Base-by-base conservation (phyloP, 495 filamentous ascomycete species). In the Astrothelium macrocarpum region DNA sequence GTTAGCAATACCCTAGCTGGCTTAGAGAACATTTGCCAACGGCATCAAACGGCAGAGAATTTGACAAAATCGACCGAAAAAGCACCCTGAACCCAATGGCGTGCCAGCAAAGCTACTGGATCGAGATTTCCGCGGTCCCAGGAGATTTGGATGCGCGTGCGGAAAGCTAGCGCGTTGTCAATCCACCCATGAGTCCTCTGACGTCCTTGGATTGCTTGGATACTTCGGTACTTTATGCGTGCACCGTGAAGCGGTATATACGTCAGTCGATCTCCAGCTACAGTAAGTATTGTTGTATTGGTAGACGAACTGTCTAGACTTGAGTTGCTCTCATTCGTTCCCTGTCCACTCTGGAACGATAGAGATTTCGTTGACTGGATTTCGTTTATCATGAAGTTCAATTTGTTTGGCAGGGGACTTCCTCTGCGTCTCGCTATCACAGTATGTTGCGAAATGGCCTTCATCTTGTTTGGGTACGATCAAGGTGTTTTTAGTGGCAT, bases 401-500 rank as follows among this genome's bases (percentile, higher is more conserved):
- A 56, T 56, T 25, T 56, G 31, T 63, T 65, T 32, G 71, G 72
- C 12, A 62, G 69, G 4, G 71, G 72, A 20, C 62, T 68, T 25
- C 66, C 61, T 26, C 69, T 74, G 20, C 71, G 64, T 12, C 56
- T 67, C 18, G 72, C 72, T 34, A 71, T 74, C 59, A 74, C 67
- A 16, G 36, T 72, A 18, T 64, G 64, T 16, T 74, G 72, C 56
- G 65, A 72, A 59, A 72, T 74, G 49, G 72, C 72, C 9, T 74
- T 74, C 59, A 69, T 74, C 28, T 62, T 74, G n/a, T 72, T 71
- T 53, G 75, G 80, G 25, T 84, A 83, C 63, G 81, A 84, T 59
- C 82, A 84, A 69, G 81, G 79, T 61, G 77, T 81, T 9, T 79
- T 81, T 68, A 76, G 75, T 36, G 80, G 80, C 29, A 78, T 82